Percentiles rank a stretch among this genome's conserved stretches.
Evolutionary conservation across 352 stramenopile species (phyloP).

Genomic region (Phytophthora melonis): DNA sequence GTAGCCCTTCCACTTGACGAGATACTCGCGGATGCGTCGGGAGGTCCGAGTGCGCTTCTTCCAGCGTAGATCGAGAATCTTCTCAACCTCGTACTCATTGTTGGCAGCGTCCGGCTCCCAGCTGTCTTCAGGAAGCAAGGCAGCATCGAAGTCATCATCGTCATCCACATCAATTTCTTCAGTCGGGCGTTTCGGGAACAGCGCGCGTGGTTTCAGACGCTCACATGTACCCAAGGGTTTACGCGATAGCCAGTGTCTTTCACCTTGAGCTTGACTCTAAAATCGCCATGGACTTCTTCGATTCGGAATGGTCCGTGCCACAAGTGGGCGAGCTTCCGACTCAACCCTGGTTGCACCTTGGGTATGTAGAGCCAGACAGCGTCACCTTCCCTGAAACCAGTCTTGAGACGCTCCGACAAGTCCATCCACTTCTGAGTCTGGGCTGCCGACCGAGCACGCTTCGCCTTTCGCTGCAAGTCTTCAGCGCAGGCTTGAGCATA

Average conservation of each 20-base stretch:
- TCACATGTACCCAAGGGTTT: slow-evolving; percentile 17
- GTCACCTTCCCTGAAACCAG: no score
- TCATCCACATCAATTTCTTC: slow-evolving; percentile 4
- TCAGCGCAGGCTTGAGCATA: slow-evolving; percentile 3
- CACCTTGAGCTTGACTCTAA: slow-evolving; percentile 9
- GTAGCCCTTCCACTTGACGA: slow-evolving; percentile 12
- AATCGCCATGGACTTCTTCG: slow-evolving; percentile 9
- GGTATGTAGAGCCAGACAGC: no score
- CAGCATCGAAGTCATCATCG: slow-evolving; percentile 14
- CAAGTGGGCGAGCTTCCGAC: no score
- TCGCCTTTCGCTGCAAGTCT: slow-evolving; percentile 15
- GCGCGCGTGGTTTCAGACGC: slow-evolving; percentile 4
- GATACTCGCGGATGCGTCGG: neutral
- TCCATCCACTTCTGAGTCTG: slow-evolving; percentile 15
- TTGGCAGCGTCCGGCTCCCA: slow-evolving; percentile 2
- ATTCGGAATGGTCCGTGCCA: slow-evolving; percentile 20
- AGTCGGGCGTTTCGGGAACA: neutral
- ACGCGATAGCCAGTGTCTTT: slow-evolving; percentile 15
- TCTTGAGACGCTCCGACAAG: no score
- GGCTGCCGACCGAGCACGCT: neutral
- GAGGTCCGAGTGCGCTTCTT: neutral
- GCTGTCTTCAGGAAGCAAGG: slow-evolving; percentile 5
- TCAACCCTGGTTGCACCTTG: no score
- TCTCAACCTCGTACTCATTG: slow-evolving; percentile 10
- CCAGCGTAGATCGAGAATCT: slow-evolving; percentile 11